phyloP scores from a whole-genome alignment of 352 stramenopile species.

The Paralagenidium karlingii region DNA sequence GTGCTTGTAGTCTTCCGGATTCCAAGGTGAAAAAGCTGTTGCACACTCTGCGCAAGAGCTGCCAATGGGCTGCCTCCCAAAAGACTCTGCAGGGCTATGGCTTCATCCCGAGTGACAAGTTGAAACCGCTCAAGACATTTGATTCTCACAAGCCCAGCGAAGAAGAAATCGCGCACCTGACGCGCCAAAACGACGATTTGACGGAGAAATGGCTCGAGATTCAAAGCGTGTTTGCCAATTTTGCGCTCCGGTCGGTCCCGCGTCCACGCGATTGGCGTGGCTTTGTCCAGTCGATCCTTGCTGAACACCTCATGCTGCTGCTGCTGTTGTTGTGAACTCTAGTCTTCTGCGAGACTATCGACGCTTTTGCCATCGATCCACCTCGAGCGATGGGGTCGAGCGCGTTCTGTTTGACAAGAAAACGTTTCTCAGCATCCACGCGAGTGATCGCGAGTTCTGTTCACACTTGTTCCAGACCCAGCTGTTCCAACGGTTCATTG shows the following conservation, averaged over 20 bases:
- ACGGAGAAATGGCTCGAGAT: constrained; percentile 48
- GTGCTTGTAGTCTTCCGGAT: constrained; percentile 34
- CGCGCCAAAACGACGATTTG: constrained; percentile 28
- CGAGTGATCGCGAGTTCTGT: constrained; percentile 46
- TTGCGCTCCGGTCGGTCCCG: constrained; percentile 24
- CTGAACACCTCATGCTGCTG: too few species aligned
- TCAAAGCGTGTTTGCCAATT: constrained; percentile 32
- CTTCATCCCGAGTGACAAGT: constrained; percentile 7
- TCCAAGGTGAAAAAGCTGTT: constrained; percentile 47
- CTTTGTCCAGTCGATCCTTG: too few species aligned
- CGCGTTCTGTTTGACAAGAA: constrained; percentile 30
- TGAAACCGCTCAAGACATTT: constrained; percentile 10
- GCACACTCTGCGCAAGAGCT: constrained; percentile 30
- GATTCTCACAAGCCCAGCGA: constrained; percentile 10
- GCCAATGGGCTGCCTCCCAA: constrained; percentile 26
- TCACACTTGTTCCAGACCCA: constrained; percentile 60
- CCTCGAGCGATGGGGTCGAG: constrained; percentile 5
- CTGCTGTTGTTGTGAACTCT: too few species aligned
- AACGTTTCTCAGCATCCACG: constrained; percentile 37
- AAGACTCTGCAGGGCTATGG: constrained; percentile 9
- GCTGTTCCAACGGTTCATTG: constrained; percentile 56
- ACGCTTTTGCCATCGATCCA: constrained; percentile 27
- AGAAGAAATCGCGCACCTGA: constrained; percentile 9
- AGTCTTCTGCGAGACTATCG: constrained; percentile 51
- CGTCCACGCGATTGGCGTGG: too few species aligned